Conservation (phyloP, 148 eudicot genomes). For the Heliamphora exappendiculata region DNA sequence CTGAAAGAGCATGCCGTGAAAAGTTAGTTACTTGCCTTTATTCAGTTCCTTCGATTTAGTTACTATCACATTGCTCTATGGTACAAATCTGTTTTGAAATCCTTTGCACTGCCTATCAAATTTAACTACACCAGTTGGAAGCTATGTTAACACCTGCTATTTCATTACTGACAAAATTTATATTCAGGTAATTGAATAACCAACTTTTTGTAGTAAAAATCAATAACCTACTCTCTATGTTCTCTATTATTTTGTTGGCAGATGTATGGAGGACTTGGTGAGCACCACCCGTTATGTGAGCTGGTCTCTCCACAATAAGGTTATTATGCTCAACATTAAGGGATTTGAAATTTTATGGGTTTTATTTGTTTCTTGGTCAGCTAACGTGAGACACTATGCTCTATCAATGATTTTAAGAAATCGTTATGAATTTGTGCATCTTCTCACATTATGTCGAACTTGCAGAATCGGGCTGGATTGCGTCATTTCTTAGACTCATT, state of each 20-base stretch:
- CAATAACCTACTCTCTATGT: not conserved
- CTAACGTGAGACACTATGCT: not conserved
- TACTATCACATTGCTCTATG: not conserved
- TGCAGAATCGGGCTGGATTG: constrained; percentile 97
- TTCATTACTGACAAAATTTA: not conserved
- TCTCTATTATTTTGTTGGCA: constrained; percentile 21
- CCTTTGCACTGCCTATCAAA: constrained; percentile 1
- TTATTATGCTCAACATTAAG: constrained; percentile 12
- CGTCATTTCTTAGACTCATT: constrained; percentile 96
- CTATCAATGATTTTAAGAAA: not conserved
- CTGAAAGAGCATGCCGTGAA: constrained; percentile 78
- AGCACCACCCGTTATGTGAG: constrained; percentile 97
- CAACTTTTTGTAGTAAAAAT: not conserved
- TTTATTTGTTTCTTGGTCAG: not conserved
- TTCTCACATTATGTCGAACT: constrained; percentile 11
- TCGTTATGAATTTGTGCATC: not conserved
- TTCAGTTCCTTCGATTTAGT: not conserved
- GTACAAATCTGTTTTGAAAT: not conserved
- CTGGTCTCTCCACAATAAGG: constrained; percentile 99
- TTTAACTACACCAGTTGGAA: not conserved
- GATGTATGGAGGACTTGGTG: constrained; percentile 93
- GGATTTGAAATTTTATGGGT: not conserved
- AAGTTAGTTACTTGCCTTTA: constrained; percentile 39
- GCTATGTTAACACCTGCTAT: not conserved
- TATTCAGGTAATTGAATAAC: not conserved